Base-by-base conservation (phyloP, 1,139 yeast genomes). In the Hyphopichia fennica region DNA sequence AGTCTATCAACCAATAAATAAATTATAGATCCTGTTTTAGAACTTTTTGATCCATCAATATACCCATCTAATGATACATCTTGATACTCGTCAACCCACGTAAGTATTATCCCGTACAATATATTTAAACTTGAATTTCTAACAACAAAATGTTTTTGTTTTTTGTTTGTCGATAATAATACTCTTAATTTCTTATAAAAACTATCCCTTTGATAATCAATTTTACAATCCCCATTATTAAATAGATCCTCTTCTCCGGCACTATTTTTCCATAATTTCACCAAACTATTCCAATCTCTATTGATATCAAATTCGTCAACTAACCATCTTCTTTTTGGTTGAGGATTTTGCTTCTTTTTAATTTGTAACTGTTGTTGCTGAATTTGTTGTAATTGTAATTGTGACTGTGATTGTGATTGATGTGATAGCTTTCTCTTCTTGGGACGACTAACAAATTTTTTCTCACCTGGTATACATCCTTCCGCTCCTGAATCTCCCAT, bases 391-490 rank as follows among this genome's bases (percentile, higher is more conserved):
- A 16, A 18, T 34, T 27, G 27, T 17, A 9, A n/a, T 28, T 28
- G 31, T 28, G 6, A n/a, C 13, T 28, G n/a, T n/a, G n/a, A n/a
- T n/a, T n/a, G n/a, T n/a, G 34, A 10, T 29, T 25, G 28, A 35
- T 13, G 20, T n/a, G 7, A 17, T 28, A 45, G 31, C 41, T 49
- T 50, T 41, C 56, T 49, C 45, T 59, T 54, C 46, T 52, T 55
- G 31, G 50, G 65, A 19, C 35, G 15, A 44, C 63, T 51, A 39
- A 60, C 51, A 41, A 62, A 67, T 38, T 66, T 70, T 51, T 65
- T 63, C 45, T 73, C 79, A 2, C 86, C 86, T 0, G 87, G 87
- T 33, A 82, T 75, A 38, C 74, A 67, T 1, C 87, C 87, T 41
- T 67, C 74, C 1, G 87, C 72, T 15, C 64, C 63, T 18, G 67